phyloP scores from a whole-genome alignment of 352 stramenopile genomes.

The Detonula confervacea region DNA sequence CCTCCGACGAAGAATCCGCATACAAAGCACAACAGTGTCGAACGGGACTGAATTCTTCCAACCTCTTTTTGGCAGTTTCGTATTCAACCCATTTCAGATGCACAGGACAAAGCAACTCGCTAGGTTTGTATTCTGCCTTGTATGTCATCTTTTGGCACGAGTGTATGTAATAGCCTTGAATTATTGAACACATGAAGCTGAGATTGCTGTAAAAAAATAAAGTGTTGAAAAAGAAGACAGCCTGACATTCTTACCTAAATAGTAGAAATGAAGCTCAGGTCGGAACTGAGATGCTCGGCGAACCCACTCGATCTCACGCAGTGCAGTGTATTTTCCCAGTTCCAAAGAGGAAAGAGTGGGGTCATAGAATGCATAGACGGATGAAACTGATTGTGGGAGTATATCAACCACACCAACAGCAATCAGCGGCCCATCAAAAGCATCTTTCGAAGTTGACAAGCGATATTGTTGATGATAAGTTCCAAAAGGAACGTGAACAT shows the following conservation, averaged over 20 bases:
- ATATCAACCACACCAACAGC: slow-evolving; percentile 87
- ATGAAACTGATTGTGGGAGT: slow-evolving; percentile 80
- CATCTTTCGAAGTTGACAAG: slow-evolving; percentile 53
- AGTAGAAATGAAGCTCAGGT: slow-evolving; percentile 77
- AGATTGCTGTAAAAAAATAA: neutral
- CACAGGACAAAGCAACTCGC: slow-evolving; percentile 81
- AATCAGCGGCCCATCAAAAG: slow-evolving; percentile 76
- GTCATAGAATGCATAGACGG: slow-evolving; percentile 87
- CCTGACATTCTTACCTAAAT: slow-evolving; percentile 59
- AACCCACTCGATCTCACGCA: slow-evolving; percentile 85
- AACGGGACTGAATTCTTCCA: slow-evolving; percentile 56
- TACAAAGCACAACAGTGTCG: slow-evolving; percentile 59
- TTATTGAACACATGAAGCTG: neutral
- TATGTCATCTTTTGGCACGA: slow-evolving; percentile 86
- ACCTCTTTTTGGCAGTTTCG: slow-evolving; percentile 51
- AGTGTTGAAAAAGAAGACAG: neutral
- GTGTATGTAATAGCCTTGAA: slow-evolving; percentile 82
- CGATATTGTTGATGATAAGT: slow-evolving; percentile 86
- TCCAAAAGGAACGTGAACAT: slow-evolving; percentile 54
- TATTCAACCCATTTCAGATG: slow-evolving; percentile 79
- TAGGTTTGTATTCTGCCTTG: slow-evolving; percentile 86
- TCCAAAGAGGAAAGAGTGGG: slow-evolving; percentile 70
- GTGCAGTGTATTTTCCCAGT: slow-evolving; percentile 82
- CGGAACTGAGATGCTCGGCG: slow-evolving; percentile 37
- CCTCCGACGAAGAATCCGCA: neutral